These are phyloP conservation scores for Fusarium succisae DNA, from an alignment of 2,329 filamentous ascomycete genomes.

Conservation along the genomic window DNA sequence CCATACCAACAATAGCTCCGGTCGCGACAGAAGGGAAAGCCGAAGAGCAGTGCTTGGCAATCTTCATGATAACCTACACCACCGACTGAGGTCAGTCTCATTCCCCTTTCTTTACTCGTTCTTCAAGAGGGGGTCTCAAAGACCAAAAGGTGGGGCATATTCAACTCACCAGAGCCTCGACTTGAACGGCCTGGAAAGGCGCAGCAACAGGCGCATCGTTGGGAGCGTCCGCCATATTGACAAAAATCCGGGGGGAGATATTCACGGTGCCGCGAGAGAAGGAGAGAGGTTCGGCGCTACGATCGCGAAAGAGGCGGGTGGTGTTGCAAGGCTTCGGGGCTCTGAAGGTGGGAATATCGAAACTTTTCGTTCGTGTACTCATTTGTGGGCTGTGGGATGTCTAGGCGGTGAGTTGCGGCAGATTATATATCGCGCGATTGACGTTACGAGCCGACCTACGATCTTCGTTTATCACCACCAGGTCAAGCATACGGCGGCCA, in stretches of 20 bases:
- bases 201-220: conserved; percentile 62
- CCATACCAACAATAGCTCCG: conserved; percentile 93
- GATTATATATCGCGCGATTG: conserved; percentile 38
- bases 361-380: conserved; percentile 51
- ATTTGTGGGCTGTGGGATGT: conserved; percentile 57
- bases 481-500: background rate
- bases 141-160: conserved; percentile 47
- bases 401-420: conserved; percentile 51
- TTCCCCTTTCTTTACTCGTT: conserved; percentile 25
- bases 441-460: background rate
- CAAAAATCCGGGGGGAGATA: conserved; percentile 36
- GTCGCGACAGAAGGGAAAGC: conserved; percentile 90
- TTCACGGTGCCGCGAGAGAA: conserved; percentile 38
- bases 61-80: conserved; percentile 90
- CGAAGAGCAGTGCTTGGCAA: conserved; percentile 93
- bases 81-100: conserved; percentile 30
- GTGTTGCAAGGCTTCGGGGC: conserved; percentile 42
- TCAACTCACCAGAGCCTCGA: conserved; percentile 86
- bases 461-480: conserved; percentile 13
- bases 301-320: conserved; percentile 40
- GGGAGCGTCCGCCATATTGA: conserved; percentile 66
- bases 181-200: conserved; percentile 87
- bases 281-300: conserved; percentile 40
- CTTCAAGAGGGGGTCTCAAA: conserved; percentile 36
- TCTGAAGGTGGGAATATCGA: conserved; percentile 53